Conservation (phyloP, 345 rosid species). For the Eucalyptus regnans region DNA sequence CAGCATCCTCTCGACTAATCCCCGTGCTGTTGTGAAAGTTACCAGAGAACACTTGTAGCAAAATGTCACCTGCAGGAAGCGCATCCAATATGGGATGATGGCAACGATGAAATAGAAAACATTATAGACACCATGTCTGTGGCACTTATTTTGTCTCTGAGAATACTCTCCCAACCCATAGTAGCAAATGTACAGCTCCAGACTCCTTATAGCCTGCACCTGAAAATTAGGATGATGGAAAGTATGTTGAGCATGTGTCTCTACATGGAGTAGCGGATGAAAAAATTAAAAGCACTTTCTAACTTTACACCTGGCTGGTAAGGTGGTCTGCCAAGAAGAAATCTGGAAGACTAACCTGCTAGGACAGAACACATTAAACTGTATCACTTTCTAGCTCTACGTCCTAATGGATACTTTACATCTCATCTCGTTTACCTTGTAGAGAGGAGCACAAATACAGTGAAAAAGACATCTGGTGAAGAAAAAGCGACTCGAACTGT, state of each 20-base stretch:
- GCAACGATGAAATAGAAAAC: constrained; percentile 51
- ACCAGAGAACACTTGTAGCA: neutral
- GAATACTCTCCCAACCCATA: constrained; percentile 51
- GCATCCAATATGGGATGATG: constrained; percentile 57
- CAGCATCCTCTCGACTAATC: neutral
- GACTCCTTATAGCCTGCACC: constrained; percentile 58
- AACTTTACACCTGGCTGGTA: constrained; percentile 42
- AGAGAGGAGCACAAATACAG: constrained; percentile 29
- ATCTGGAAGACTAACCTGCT: constrained; percentile 55
- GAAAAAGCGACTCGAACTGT: constrained; percentile 30
- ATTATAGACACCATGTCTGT: constrained; percentile 43
- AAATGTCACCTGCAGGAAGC: constrained; percentile 44
- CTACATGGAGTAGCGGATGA: neutral
- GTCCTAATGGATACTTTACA: neutral
- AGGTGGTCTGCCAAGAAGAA: constrained; percentile 56
- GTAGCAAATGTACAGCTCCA: constrained; percentile 68
- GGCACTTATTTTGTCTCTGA: constrained; percentile 47
- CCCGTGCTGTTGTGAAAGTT: neutral
- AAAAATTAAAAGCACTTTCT: neutral
- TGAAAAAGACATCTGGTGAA: constrained; percentile 15
- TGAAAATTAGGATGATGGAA: constrained; percentile 6
- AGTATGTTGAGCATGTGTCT: neutral
- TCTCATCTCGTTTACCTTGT: constrained; percentile 12
- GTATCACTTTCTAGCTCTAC: neutral
- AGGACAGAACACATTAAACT: neutral